Percentiles rank a stretch among this genome's conserved stretches.
Evolutionary conservation across 257 asterid genomes (phyloP).

Genomic region (Solanum medicagineum): DNA sequence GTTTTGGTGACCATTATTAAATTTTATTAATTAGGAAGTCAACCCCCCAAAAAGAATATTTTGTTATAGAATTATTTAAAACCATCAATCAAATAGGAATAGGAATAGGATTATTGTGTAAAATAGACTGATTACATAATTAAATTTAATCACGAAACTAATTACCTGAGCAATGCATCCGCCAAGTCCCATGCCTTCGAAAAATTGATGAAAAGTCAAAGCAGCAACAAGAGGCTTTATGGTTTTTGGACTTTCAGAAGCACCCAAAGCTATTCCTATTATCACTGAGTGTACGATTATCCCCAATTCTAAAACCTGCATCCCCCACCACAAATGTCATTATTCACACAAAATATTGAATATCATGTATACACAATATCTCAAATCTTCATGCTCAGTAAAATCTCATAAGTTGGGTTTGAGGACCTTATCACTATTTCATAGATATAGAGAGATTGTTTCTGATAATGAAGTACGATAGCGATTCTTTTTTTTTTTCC

Average conservation of each 20-base stretch:
- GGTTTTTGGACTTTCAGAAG: not conserved
- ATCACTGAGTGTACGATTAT: constrained; percentile 6
- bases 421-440: no score
- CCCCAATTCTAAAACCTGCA: constrained; percentile 4
- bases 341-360: not conserved
- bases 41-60: not conserved
- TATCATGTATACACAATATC: no score
- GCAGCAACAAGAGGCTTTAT: constrained; percentile 4
- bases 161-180: constrained; percentile 4
- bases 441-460: no score
- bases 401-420: no score
- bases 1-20: not conserved
- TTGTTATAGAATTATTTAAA: no score
- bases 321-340: not conserved
- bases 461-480: not conserved
- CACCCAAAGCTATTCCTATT: constrained; percentile 7
- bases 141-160: no score
- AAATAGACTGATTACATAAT: not conserved
- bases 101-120: not conserved
- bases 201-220: constrained; percentile 7
- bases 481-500: not conserved
- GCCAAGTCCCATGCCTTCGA: constrained; percentile 9
- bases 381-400: no score
- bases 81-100: not conserved
- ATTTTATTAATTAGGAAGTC: not conserved